A percentile compares a stretch with the other conserved stretches of the same genome.
These are phyloP conservation scores for Fusarium sp. DNA, from an alignment of 2,329 filamentous ascomycete species.

Conservation along the genomic window DNA sequence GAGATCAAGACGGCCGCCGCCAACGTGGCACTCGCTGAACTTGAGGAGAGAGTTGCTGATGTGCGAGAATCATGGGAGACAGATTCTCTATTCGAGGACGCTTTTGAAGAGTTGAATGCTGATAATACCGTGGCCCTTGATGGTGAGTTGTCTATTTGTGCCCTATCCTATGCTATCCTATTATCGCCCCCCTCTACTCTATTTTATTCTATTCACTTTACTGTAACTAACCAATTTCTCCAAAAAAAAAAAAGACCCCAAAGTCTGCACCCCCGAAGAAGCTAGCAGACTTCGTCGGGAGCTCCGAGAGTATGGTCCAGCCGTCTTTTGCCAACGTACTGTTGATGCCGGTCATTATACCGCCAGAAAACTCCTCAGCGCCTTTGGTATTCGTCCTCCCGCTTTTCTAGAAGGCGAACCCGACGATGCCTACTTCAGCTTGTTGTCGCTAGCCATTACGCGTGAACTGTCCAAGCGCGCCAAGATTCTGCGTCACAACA, in stretches of 20 bases:
- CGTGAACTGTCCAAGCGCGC: slow-evolving; percentile 84
- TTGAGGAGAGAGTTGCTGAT: slow-evolving; percentile 64
- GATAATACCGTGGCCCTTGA: slow-evolving; percentile 59
- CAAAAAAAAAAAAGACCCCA: slow-evolving; percentile 51
- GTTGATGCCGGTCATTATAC: slow-evolving; percentile 76
- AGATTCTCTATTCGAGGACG: slow-evolving; percentile 72
- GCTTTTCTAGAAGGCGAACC: slow-evolving; percentile 73
- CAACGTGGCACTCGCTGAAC: slow-evolving; percentile 54
- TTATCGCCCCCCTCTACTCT: no score
- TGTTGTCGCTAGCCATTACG: slow-evolving; percentile 81
- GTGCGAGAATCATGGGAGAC: slow-evolving; percentile 69
- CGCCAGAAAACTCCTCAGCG: slow-evolving; percentile 85
- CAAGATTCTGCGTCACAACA: slow-evolving; percentile 84
- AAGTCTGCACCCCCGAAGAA: slow-evolving; percentile 75
- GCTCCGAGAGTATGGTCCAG: slow-evolving; percentile 80
- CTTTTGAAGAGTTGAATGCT: slow-evolving; percentile 67
- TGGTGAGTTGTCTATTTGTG: slow-evolving; percentile 53
- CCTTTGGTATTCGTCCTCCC: slow-evolving; percentile 82
- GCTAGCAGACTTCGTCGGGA: slow-evolving; percentile 74
- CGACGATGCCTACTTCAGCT: slow-evolving; percentile 78
- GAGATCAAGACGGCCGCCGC: slow-evolving; percentile 52
- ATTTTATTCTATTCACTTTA: neutral
- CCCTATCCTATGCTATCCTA: neutral
- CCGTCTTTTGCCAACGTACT: slow-evolving; percentile 79
- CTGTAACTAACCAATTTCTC: slow-evolving; percentile 18